A percentile compares a stretch with the other conserved stretches of the same genome.
These are phyloP conservation scores for Sporormia fimetaria DNA, from an alignment of 495 filamentous ascomycete species.

Conservation along the genomic window DNA sequence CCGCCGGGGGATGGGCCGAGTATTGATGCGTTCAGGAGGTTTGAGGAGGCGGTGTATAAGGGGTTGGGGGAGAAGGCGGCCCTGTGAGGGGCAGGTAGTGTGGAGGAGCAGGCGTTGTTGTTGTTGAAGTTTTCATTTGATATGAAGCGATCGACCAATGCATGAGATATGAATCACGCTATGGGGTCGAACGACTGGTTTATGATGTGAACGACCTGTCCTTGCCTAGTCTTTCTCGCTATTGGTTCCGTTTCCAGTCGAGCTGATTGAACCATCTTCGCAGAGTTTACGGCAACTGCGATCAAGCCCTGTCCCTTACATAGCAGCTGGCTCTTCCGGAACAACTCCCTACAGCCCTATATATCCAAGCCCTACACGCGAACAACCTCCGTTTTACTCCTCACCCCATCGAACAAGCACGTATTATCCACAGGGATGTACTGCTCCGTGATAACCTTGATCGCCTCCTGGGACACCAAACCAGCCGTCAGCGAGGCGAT, in stretches of 20 bases:
- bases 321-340: not conserved
- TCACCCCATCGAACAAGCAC: slow-evolving; percentile 83
- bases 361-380: slow-evolving; percentile 24
- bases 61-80: slow-evolving; percentile 19
- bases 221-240: too few relatives aligned
- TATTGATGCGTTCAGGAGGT: not conserved
- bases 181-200: too few relatives aligned
- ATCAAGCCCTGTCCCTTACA: not conserved
- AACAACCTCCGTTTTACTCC: slow-evolving; percentile 65
- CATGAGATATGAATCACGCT: too few relatives aligned
- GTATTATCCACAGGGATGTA: slow-evolving; percentile 93
- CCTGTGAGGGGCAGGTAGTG: too few relatives aligned
- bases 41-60: slow-evolving; percentile 18
- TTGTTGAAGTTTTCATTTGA: too few relatives aligned
- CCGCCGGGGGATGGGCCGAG: slow-evolving; percentile 13
- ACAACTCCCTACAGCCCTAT: too few relatives aligned
- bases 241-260: too few relatives aligned
- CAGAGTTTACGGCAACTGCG: too few relatives aligned
- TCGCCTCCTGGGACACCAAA: slow-evolving; percentile 86
- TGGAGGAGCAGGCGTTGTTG: too few relatives aligned
- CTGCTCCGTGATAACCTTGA: slow-evolving; percentile 93
- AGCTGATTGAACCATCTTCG: too few relatives aligned
- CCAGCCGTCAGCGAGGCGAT: slow-evolving; percentile 84
- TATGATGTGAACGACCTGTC: too few relatives aligned
- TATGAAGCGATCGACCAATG: too few relatives aligned